Percentiles rank a stretch among this genome's conserved stretches.
phyloP scores from a whole-genome alignment of 1,284 basidiomycete genomes.

The Xerocomus minutiporus region DNA sequence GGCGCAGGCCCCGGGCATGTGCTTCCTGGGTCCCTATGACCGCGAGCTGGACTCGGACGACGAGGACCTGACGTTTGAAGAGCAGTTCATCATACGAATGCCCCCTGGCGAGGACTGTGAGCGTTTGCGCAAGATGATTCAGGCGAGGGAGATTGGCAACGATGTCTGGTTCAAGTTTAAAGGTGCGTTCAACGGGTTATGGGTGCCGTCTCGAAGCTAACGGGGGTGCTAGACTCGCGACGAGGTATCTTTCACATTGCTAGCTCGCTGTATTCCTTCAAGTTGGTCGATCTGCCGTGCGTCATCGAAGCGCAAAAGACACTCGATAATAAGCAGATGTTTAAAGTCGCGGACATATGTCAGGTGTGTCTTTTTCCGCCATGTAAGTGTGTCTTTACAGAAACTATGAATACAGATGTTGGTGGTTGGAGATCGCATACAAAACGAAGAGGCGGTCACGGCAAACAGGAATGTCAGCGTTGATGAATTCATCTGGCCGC shows the following conservation, averaged over 20 bases:
- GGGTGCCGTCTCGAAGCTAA: slow-evolving; percentile 3
- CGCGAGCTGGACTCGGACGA: slow-evolving; percentile 93
- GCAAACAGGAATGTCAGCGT: slow-evolving; percentile 75
- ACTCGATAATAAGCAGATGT: slow-evolving; percentile 92
- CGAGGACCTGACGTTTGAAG: slow-evolving; percentile 93
- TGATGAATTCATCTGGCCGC: slow-evolving; percentile 96
- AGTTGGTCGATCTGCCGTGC: slow-evolving; percentile 94
- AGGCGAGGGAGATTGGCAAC: slow-evolving; percentile 70
- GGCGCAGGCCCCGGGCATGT: slow-evolving; percentile 71
- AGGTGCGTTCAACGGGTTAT: slow-evolving; percentile 46
- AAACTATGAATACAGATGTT: slow-evolving; percentile 61
- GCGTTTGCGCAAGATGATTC: slow-evolving; percentile 76
- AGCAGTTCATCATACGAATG: slow-evolving; percentile 93
- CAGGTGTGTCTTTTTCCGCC: slow-evolving; percentile 53
- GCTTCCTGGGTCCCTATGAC: slow-evolving; percentile 85
- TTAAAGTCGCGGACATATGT: slow-evolving; percentile 98
- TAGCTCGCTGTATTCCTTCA: slow-evolving; percentile 78
- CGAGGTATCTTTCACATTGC: slow-evolving; percentile 89
- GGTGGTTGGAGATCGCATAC: slow-evolving; percentile 75
- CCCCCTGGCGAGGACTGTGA: slow-evolving; percentile 81
- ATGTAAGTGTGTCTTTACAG: slow-evolving; percentile 9
- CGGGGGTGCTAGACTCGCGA: slow-evolving; percentile 69
- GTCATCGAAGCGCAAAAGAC: slow-evolving; percentile 97
- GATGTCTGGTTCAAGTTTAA: slow-evolving; percentile 99
- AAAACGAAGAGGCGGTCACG: slow-evolving; percentile 58